Evolutionary conservation across 1,139 yeast genomes (phyloP).

Genomic region (Lodderomyces pseudojiufengensis): DNA sequence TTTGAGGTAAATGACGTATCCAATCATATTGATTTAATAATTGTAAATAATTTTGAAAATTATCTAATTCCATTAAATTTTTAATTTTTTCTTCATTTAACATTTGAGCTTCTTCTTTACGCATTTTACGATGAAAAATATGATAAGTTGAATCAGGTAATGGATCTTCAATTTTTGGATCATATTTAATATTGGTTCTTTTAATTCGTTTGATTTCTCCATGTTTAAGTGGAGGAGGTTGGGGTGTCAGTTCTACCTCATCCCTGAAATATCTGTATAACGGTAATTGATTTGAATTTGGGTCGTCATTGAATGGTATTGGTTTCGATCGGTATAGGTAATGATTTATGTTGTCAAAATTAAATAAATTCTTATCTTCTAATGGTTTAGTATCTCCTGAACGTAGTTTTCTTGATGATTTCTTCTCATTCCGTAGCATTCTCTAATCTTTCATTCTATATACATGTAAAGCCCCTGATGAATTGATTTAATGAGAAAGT

Average conservation of each 20-base stretch:
- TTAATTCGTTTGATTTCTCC: background rate
- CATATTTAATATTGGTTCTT: conserved; percentile 2
- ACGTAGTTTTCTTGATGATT: too few relatives aligned
- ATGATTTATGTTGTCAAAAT: conserved; percentile 30
- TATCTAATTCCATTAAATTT: conserved; percentile 49
- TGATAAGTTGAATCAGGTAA: conserved; percentile 44
- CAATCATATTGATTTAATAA: conserved; percentile 53
- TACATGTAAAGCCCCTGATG: too few relatives aligned
- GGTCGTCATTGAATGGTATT: conserved; percentile 11
- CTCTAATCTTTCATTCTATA: too few relatives aligned
- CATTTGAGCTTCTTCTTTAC: conserved; percentile 63
- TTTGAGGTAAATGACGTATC: conserved; percentile 46
- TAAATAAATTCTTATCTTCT: conserved; percentile 18
- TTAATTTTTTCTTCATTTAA: conserved; percentile 53
- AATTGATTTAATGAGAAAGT: too few relatives aligned
- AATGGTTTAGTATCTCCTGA: too few relatives aligned
- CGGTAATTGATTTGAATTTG: background rate
- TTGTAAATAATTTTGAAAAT: conserved; percentile 41
- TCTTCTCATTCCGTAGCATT: too few relatives aligned
- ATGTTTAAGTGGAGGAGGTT: background rate
- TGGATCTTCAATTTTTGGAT: conserved; percentile 29
- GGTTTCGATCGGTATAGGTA: conserved; percentile 22
- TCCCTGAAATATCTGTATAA: background rate
- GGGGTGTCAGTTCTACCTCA: background rate
- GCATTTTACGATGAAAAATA: conserved; percentile 59